Base-by-base conservation (phyloP, 345 rosid genomes). In the Moringa oleifera region DNA sequence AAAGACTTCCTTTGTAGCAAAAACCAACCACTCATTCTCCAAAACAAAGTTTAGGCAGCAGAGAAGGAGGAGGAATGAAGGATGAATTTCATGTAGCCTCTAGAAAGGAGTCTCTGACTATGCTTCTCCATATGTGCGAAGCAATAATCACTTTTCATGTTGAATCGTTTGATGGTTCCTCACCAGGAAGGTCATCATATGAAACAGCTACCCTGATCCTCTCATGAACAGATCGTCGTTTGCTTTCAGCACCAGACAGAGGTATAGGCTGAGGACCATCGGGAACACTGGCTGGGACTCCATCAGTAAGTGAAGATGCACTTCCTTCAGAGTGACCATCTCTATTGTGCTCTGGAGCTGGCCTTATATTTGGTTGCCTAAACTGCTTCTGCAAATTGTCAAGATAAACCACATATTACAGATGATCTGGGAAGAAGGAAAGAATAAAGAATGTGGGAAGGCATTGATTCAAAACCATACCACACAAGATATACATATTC, bases 171-270 rank as follows among this genome's bases (percentile, higher is more conserved):
- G 53, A 51, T 46, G 80, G 63, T 53, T 65, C 77, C 28, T 70
- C 83, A 41, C 55, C 69, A 25, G 73, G 64, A 20, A 88, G 81
- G 67, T 90, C 96, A 59, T 82, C 95, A 16, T 94, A 90, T 7
- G 95, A 80, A 79, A 94, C 95, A 19, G 91, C 97, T 20, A 83
- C 78, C 76, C 99, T 83, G 24, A 90, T 79, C 70, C 97, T 82
- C 55, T 90, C 97, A 60, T 75, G 88, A 68, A 88, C 79, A 15
- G 93, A 69, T 70, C 63, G 83, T 55, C 78, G 72, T 49, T 71
- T 73, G 55, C 53, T 76, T 51, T 80, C 82, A 47, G 51, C 71
- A 59, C 58, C 23, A 20, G 77, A 71, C 65, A 73, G 75, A 13
- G 66, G 71, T 50, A 46, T 61, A 8, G 6, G 37, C 45, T 47